Percentiles rank a stretch among this genome's conserved stretches.
Conservation (phyloP, 345 rosid species). For the Eucalyptus tenuipes region DNA sequence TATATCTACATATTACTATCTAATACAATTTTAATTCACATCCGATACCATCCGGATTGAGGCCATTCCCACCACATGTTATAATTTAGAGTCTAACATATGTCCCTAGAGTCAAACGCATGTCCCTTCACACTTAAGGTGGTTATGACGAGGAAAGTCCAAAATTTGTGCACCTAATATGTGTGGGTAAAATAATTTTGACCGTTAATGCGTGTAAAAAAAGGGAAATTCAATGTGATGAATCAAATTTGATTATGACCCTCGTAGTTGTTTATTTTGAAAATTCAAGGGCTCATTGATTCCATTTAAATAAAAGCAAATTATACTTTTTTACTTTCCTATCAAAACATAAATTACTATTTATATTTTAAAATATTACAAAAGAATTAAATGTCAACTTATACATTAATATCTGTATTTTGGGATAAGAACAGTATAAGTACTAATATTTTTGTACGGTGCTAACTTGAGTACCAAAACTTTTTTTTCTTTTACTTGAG, state of each 20-base stretch:
- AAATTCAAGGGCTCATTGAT: neutral
- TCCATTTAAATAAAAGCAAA: neutral
- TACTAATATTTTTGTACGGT: too few species aligned
- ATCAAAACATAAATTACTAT: neutral
- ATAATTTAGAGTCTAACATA: neutral
- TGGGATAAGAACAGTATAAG: too few species aligned
- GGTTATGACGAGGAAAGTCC: neutral
- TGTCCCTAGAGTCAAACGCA: neutral
- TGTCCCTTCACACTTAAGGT: neutral
- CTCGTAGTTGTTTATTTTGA: neutral
- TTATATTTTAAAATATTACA: neutral
- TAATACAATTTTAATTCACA: neutral
- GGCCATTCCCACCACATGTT: neutral
- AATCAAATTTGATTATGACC: neutral
- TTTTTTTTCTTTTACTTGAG: too few species aligned
- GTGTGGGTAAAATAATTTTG: neutral
- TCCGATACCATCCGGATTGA: too few species aligned
- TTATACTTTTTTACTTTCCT: neutral
- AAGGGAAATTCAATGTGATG: neutral
- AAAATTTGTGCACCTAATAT: neutral
- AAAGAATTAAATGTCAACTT: neutral
- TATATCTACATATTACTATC: neutral
- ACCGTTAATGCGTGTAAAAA: neutral
- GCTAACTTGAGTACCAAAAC: too few species aligned
- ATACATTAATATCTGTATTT: neutral